These are phyloP conservation scores for Macrophomina pseudophaseolina DNA, from an alignment of 2,329 filamentous ascomycete genomes.

Conservation along the genomic window DNA sequence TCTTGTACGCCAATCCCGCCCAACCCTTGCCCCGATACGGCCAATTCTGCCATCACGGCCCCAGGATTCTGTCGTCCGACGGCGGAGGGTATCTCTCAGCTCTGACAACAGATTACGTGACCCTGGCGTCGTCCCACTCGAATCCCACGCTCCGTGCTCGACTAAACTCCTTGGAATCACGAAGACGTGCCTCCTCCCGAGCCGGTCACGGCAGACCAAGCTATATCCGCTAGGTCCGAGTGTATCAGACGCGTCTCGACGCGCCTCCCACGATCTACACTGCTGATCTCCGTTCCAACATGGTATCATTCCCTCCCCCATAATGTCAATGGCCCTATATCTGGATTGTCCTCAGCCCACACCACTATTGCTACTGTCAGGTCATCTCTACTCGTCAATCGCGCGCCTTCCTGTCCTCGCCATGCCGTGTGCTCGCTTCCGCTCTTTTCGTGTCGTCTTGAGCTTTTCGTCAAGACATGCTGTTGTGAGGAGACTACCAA, in stretches of 20 bases:
- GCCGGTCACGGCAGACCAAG: slow-evolving; percentile 3
- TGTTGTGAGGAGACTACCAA: no score
- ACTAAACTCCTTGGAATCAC: not conserved
- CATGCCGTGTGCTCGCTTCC: no score
- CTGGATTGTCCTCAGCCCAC: not conserved
- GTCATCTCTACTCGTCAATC: not conserved
- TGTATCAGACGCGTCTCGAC: slow-evolving; percentile 21
- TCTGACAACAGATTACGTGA: slow-evolving; percentile 16
- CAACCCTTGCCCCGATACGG: slow-evolving; percentile 9
- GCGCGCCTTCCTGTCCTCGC: no score
- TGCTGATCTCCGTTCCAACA: slow-evolving; percentile 19
- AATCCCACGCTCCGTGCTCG: not conserved
- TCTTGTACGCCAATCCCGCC: not conserved
- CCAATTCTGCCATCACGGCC: slow-evolving; percentile 2
- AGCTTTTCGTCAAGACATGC: no score
- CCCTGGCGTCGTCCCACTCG: not conserved
- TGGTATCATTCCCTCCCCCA: not conserved
- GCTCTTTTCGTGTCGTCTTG: no score
- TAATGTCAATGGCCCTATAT: no score
- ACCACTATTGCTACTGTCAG: not conserved
- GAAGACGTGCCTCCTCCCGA: slow-evolving; percentile 7
- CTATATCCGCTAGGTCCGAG: slow-evolving; percentile 11
- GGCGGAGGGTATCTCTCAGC: slow-evolving; percentile 14
- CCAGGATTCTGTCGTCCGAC: slow-evolving; percentile 17
- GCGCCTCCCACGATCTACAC: slow-evolving; percentile 18